Conservation (phyloP, 805 yeast genomes). For the Ogataea trehaloabstinens region DNA sequence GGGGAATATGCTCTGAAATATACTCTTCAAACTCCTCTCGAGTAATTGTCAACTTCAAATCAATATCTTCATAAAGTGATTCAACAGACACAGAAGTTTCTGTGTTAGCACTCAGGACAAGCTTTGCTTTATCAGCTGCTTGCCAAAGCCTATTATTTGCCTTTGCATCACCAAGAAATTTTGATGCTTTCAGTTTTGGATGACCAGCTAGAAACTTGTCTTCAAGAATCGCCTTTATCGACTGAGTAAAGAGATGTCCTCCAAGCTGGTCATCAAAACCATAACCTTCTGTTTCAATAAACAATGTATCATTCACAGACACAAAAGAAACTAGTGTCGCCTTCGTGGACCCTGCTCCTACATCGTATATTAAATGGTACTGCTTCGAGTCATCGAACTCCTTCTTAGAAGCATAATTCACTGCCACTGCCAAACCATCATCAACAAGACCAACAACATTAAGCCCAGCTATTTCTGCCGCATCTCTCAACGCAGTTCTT, state of each 20-base stretch:
- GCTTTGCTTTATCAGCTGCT: constrained; percentile 86
- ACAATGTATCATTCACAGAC: constrained; percentile 39
- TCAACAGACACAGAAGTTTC: constrained; percentile 81
- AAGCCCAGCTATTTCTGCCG: constrained; percentile 67
- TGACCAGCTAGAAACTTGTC: constrained; percentile 54
- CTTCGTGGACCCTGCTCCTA: constrained; percentile 89
- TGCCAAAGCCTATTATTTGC: constrained; percentile 68
- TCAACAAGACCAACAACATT: constrained; percentile 68
- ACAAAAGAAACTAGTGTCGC: constrained; percentile 77
- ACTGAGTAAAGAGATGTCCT: constrained; percentile 70
- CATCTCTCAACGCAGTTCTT: constrained; percentile 68
- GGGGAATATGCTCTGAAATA: constrained; percentile 41
- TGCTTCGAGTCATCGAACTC: constrained; percentile 46
- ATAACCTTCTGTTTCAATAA: constrained; percentile 66
- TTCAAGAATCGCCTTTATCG: constrained; percentile 58
- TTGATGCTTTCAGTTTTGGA: constrained; percentile 35
- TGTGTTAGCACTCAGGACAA: constrained; percentile 80
- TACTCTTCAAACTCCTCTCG: constrained; percentile 78
- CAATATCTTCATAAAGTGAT: constrained; percentile 67
- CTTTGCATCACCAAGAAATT: constrained; percentile 48
- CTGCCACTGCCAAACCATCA: constrained; percentile 90
- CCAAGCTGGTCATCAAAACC: constrained; percentile 69
- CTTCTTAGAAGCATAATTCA: constrained; percentile 66
- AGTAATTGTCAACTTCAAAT: constrained; percentile 63
- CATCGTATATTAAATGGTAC: constrained; percentile 75